These are phyloP conservation scores for Triangularia verruculosa DNA, from an alignment of 2,329 filamentous ascomycete species.

Conservation along the genomic window DNA sequence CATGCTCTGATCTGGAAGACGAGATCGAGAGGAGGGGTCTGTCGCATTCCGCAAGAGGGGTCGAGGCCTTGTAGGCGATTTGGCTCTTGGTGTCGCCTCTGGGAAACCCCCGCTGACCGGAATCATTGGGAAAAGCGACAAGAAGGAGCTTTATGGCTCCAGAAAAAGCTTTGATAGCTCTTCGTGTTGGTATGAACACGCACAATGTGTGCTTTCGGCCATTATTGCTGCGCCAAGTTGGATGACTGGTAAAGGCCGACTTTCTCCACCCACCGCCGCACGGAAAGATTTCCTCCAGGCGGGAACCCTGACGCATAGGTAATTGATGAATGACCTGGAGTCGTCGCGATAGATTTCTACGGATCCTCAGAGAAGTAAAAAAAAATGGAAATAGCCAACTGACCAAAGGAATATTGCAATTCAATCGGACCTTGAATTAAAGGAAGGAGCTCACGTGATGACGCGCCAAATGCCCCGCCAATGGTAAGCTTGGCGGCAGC, in stretches of 20 bases:
- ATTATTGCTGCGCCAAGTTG: background rate
- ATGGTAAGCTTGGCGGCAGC: background rate
- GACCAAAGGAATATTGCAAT: background rate
- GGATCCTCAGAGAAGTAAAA: background rate
- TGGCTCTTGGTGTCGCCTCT: background rate
- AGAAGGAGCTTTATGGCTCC: background rate
- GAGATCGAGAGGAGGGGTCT: background rate
- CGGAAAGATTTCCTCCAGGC: background rate
- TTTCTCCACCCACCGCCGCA: background rate
- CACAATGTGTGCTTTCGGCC: background rate
- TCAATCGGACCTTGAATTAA: background rate
- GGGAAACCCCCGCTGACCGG: background rate
- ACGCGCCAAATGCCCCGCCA: constrained; percentile 11
- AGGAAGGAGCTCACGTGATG: constrained; percentile 21
- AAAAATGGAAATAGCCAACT: background rate
- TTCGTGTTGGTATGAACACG: background rate
- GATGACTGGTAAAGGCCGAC: background rate
- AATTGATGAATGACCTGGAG: background rate
- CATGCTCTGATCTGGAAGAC: background rate
- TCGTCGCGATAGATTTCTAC: background rate
- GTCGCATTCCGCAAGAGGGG: constrained; percentile 1
- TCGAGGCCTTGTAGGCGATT: background rate
- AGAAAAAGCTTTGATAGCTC: background rate
- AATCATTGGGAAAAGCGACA: background rate
- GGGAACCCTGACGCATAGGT: background rate